phyloP scores from a whole-genome alignment of 179 eudicot species.

The Spinacia oleracea region DNA sequence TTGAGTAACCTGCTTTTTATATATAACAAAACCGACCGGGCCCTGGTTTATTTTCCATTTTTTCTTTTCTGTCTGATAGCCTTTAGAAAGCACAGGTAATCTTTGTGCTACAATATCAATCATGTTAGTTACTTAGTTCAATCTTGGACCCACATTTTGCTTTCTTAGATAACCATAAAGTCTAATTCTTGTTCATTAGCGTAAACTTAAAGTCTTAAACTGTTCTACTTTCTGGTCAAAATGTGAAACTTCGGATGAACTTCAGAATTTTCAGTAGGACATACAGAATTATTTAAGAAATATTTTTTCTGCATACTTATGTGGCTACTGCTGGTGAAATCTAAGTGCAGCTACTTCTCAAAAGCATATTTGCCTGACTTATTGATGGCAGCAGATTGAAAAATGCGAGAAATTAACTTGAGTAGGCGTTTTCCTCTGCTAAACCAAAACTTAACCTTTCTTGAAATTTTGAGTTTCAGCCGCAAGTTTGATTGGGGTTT shows the following conservation, averaged over 20 bases:
- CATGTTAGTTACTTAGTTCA: conserved; percentile 31
- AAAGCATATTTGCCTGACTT: conserved; percentile 1
- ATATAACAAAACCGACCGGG: conserved; percentile 36
- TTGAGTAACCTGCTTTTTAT: conserved; percentile 41
- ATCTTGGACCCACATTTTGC: conserved; percentile 32
- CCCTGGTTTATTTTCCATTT: conserved; percentile 33
- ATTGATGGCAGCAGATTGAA: not conserved
- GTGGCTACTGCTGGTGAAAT: conserved; percentile 7
- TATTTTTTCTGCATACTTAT: not conserved
- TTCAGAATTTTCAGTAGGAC: conserved; percentile 12
- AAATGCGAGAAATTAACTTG: not conserved
- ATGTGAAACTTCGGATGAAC: not conserved
- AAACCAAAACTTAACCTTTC: not conserved
- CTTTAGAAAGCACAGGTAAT: conserved; percentile 33
- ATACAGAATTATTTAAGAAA: conserved; percentile 15
- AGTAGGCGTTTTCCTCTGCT: not conserved
- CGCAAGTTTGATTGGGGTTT: too few species aligned
- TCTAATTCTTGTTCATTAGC: conserved; percentile 25
- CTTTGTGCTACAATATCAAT: conserved; percentile 37
- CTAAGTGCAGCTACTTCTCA: not conserved
- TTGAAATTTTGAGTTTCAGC: not conserved
- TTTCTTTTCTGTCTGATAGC: conserved; percentile 34
- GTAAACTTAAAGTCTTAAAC: conserved; percentile 38
- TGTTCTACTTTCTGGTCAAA: conserved; percentile 32
- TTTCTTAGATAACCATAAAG: conserved; percentile 14